Percentiles rank a stretch among this genome's conserved stretches.
These are phyloP conservation scores for Anthostomella pinea DNA, from an alignment of 2,329 filamentous ascomycete species.

Conservation along the genomic window DNA sequence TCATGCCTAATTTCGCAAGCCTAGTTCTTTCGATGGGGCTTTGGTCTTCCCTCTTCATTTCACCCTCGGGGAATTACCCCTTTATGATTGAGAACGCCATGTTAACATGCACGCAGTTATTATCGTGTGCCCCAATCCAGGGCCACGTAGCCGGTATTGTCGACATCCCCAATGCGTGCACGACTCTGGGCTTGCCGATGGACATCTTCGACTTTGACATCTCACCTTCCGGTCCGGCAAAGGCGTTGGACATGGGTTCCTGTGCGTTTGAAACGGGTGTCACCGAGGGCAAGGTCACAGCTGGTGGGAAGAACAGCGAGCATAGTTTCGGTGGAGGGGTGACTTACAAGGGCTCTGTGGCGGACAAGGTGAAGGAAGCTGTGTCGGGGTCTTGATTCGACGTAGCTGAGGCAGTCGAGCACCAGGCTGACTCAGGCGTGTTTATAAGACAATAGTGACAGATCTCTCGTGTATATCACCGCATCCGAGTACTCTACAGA, in stretches of 20 bases:
- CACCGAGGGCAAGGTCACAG: conserved; percentile 41
- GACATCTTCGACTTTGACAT: conserved; percentile 97
- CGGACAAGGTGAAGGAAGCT: conserved; percentile 18
- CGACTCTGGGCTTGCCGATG: conserved; percentile 82
- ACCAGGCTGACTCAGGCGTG: too few relatives aligned
- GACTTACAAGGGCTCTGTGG: conserved; percentile 40
- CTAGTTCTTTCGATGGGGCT: too few relatives aligned
- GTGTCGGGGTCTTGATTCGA: conserved; percentile 14
- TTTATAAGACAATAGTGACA: too few relatives aligned
- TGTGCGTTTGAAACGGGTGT: conserved; percentile 63
- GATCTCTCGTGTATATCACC: too few relatives aligned
- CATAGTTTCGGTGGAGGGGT: conserved; percentile 50
- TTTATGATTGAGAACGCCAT: too few relatives aligned
- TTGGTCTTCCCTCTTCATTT: too few relatives aligned
- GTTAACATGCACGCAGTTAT: too few relatives aligned
- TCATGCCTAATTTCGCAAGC: too few relatives aligned
- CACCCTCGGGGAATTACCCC: too few relatives aligned
- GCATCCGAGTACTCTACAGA: too few relatives aligned
- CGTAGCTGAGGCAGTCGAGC: too few relatives aligned
- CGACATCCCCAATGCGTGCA: conserved; percentile 88
- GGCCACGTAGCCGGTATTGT: conserved; percentile 88
- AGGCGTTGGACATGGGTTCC: conserved; percentile 59
- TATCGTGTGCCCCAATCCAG: conserved; percentile 83
- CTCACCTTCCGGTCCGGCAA: conserved; percentile 58
- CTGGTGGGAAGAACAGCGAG: conserved; percentile 46